Evolutionary conservation across 2,329 filamentous ascomycete species (phyloP).

Genomic region (Fusarium armeniacum): DNA sequence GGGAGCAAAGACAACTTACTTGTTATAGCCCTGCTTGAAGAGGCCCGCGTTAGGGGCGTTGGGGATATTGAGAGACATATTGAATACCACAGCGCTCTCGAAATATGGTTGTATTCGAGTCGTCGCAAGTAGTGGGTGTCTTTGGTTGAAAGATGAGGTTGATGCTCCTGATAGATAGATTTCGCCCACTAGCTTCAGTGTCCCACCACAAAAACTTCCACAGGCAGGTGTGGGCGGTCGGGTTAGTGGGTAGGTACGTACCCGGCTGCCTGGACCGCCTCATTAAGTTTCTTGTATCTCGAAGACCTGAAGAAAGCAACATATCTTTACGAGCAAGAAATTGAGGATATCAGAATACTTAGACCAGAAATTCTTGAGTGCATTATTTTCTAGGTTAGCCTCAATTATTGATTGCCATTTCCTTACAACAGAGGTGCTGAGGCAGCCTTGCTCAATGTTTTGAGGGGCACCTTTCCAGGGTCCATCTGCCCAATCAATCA

Average conservation of each 20-base stretch:
- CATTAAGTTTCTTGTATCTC: background rate
- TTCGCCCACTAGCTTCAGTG: slow-evolving; percentile 47
- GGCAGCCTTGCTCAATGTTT: slow-evolving; percentile 20
- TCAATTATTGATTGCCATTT: background rate
- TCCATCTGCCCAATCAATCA: slow-evolving; percentile 24
- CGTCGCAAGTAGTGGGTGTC: slow-evolving; percentile 33
- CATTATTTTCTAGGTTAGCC: background rate
- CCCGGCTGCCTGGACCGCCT: slow-evolving; percentile 35
- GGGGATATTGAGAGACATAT: slow-evolving; percentile 96
- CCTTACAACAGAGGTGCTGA: no score
- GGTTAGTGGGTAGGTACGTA: slow-evolving; percentile 49
- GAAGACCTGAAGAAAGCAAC: background rate
- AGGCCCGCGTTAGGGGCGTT: slow-evolving; percentile 92
- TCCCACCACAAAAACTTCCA: slow-evolving; percentile 51
- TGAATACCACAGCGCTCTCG: slow-evolving; percentile 45
- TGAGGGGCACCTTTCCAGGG: slow-evolving; percentile 27
- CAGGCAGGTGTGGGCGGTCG: slow-evolving; percentile 38
- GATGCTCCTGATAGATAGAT: slow-evolving; percentile 42
- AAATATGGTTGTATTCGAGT: slow-evolving; percentile 42
- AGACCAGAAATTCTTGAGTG: no score
- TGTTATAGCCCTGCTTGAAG: slow-evolving; percentile 97
- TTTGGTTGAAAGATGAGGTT: slow-evolving; percentile 42
- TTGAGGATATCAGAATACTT: no score
- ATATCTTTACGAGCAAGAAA: background rate
- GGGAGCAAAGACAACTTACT: slow-evolving; percentile 68